A percentile compares a stretch with the other conserved stretches of the same genome.
These are phyloP conservation scores for Spathaspora passalidarum DNA, from an alignment of 805 yeast species.

Conservation along the genomic window DNA sequence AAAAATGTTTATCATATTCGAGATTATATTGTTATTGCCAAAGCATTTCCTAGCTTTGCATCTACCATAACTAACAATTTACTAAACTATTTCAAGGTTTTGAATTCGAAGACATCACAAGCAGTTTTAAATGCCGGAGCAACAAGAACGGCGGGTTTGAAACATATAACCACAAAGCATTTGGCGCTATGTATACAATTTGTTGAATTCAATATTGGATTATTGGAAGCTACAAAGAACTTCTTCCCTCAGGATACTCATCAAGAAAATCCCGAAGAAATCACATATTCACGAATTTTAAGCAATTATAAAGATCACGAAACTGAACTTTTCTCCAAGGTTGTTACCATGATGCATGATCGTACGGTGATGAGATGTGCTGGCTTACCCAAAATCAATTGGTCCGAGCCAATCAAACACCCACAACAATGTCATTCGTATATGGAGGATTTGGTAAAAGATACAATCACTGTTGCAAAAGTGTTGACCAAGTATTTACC, in stretches of 20 bases:
- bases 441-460: conserved; percentile 65
- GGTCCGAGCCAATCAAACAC: conserved; percentile 43
- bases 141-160: conserved; percentile 67
- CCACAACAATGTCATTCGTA: conserved; percentile 54
- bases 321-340: conserved; percentile 57
- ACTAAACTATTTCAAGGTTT: conserved; percentile 40
- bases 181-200: conserved; percentile 65
- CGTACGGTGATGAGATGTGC: conserved; percentile 51
- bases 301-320: conserved; percentile 56
- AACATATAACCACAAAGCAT: conserved; percentile 72
- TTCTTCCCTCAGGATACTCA: not conserved
- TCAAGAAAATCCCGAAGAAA: conserved; percentile 18
- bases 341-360: conserved; percentile 70
- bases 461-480: conserved; percentile 60
- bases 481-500: conserved; percentile 60
- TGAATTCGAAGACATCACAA: conserved; percentile 54
- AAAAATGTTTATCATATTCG: conserved; percentile 30
- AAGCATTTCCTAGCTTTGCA: conserved; percentile 50
- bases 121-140: conserved; percentile 76
- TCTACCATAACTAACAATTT: conserved; percentile 41
- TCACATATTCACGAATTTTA: conserved; percentile 27
- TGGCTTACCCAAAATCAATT: conserved; percentile 46
- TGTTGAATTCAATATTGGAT: conserved; percentile 43
- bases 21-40: conserved; percentile 54
- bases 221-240: conserved; percentile 29